Evolutionary conservation across 2,329 filamentous ascomycete species (phyloP), one percentile per base, ranked within the genome.

Genomic region (Fusarium scirpi): DNA sequence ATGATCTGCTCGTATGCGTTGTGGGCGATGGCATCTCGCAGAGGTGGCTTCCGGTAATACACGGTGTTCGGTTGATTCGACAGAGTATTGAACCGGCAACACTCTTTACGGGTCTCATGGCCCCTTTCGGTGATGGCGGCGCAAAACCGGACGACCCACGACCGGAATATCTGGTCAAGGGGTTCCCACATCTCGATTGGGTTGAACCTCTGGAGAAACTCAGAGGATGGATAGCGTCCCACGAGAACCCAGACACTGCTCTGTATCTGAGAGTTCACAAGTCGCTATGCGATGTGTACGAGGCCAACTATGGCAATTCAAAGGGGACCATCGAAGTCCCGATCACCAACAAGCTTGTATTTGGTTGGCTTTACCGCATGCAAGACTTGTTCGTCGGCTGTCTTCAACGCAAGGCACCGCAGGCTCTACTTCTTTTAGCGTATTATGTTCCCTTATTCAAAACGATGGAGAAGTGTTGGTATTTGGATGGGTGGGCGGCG

Each of bases 361-460:
- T 78, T 43, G 72, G 70, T 7, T 78, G 76, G 76, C 58, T 78
- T 34, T 78, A 78, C 54, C 70, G 72, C 8, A 61, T 78, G 58
- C 69, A 76, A 30, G 70, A 77, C 46, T 60, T 69, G 8, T 78
- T 73, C 64, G 68, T 76, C 16, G 65, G 67, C 3, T 74, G 75
- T 54, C 69, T 78, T 9, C 72, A 76, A 44, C 55, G 67, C 13
- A 75, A 70, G 29, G 73, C 76, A 20, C 73, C 74, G 4, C 71
- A 76, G n/a, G 75, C 74, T 8, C 53, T 78, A 15, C 66, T 76
- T 38, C 64, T 76, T 18, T 44, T 76, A 30, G 75, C 75, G 18
- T 75, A 76, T 51, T 76, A 73, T 24, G 67, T 70, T 12, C 71
- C 73, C 13, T 49, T 76, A 10, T 66, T 76, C 15, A 65, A 58